Percentiles rank a stretch among this genome's conserved stretches.
phyloP scores from a whole-genome alignment of 176 grass and related monocot genomes.

The Thinopyrum elongatum region DNA sequence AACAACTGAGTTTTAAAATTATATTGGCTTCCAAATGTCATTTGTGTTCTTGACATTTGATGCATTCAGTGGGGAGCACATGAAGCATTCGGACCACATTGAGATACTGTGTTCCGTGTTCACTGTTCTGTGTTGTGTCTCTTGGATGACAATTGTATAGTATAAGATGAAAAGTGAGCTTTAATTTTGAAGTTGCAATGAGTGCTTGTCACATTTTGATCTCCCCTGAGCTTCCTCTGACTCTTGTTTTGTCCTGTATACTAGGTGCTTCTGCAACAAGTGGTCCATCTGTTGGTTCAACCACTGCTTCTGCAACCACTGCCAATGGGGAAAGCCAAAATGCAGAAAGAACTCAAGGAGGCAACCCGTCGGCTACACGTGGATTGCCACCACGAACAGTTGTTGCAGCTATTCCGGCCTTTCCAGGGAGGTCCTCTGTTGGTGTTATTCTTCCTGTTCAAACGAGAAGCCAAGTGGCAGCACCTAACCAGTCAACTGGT shows the following conservation, averaged over 20 bases:
- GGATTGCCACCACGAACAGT: constrained; percentile 70
- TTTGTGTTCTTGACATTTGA: neutral
- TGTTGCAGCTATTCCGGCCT: constrained; percentile 58
- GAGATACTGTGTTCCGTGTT: neutral
- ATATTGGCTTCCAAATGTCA: neutral
- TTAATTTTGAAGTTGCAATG: neutral
- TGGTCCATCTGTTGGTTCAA: constrained; percentile 40
- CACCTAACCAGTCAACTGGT: constrained; percentile 22
- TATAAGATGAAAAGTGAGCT: neutral
- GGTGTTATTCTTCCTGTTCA: constrained; percentile 81
- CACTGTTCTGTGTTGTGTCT: neutral
- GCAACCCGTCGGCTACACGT: constrained; percentile 38
- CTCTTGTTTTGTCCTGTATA: constrained; percentile 16
- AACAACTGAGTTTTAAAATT: neutral
- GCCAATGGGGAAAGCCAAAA: constrained; percentile 21
- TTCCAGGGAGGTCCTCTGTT: constrained; percentile 54
- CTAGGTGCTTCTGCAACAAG: constrained; percentile 38
- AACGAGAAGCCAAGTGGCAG: constrained; percentile 53
- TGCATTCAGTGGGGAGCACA: neutral
- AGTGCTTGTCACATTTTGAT: neutral
- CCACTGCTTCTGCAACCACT: constrained; percentile 20
- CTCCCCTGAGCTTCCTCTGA: neutral
- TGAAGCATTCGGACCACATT: neutral
- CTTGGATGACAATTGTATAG: neutral
- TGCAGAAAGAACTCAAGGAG: constrained; percentile 46